Evolutionary conservation across 257 asterid species (phyloP).

Genomic region (Solanum sejunctum): DNA sequence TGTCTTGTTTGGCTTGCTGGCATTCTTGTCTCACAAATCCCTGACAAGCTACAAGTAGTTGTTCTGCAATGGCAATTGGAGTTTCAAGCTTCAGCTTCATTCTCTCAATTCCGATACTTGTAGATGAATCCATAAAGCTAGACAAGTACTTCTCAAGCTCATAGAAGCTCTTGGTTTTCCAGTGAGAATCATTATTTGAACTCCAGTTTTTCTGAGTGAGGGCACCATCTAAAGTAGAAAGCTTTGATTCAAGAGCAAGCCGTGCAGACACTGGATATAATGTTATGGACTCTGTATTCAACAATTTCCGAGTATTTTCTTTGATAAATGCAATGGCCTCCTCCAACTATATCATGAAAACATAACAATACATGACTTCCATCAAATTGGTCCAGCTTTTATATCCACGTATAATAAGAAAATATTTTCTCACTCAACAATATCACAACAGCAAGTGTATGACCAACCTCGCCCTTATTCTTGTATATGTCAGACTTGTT

Average conservation of each 20-base stretch:
- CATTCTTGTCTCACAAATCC: constrained; percentile 57
- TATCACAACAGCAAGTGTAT: constrained; percentile 8
- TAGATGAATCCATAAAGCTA: constrained; percentile 77
- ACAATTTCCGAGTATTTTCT: constrained; percentile 64
- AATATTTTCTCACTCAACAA: constrained; percentile 3
- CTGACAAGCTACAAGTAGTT: constrained; percentile 65
- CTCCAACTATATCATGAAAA: constrained; percentile 46
- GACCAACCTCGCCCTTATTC: constrained; percentile 57
- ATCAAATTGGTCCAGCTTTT: background rate
- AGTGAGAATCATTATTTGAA: constrained; percentile 22
- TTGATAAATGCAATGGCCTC: constrained; percentile 78
- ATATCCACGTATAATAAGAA: background rate
- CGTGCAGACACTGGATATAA: constrained; percentile 89
- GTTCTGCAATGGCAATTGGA: constrained; percentile 76
- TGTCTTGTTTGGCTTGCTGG: constrained; percentile 59
- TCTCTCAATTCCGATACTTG: constrained; percentile 75
- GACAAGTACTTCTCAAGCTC: constrained; percentile 71
- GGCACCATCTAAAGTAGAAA: constrained; percentile 30
- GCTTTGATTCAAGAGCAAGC: constrained; percentile 73
- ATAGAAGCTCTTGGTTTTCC: constrained; percentile 45
- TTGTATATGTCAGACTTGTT: constrained; percentile 83
- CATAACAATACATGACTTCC: background rate
- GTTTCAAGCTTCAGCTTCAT: constrained; percentile 89
- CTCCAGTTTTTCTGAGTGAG: constrained; percentile 19
- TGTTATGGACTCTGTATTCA: constrained; percentile 57